Evolutionary conservation across 257 asterid species (phyloP), one percentile per base, ranked within the genome.

Genomic region (Avicennia marina): DNA sequence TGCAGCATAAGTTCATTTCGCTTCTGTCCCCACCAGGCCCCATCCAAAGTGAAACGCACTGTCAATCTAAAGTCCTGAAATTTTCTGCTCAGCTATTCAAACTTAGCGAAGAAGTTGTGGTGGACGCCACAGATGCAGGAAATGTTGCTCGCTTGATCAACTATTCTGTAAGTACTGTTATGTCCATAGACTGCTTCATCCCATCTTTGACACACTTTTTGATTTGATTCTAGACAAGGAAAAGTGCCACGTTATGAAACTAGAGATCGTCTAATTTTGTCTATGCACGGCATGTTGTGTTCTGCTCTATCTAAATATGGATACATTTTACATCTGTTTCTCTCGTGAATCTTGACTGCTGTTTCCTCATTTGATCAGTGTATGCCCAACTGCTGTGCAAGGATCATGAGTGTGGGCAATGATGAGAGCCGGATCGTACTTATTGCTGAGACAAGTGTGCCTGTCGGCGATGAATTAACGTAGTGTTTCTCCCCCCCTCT

Each of bases 391-490:
- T 93, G 97, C 78, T 93, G 89, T 47, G 97, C 99, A 11, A 83
- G 99, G 82, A 93, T 93, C 65, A 86, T 89, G 97, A 89, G 97
- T 43, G 97, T 89, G 24, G 99, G 96, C n/a, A 81, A 72, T 47
- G 99, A 89, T 27, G 95, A 93, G 78, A 86, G 94, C 83, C 86
- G 99, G 77, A 79, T 93, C n/a, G 97, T 89, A 12, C 95, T 93
- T 26, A 86, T 93, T 33, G 95, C 99, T 19, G 86, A 89, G 89
- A 55, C 85, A 22, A 77, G 80, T 39, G 97, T 93, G 38, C 72
- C 85, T 62, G 90, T 86, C 55, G 97, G 99, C 16, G 96, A 89
- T 55, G 99, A 93, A 77, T 54, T 93, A 65, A 89, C 97, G 96
- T 93, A 71, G 0, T 19, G 52, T 46, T 73, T 64, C 72, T 63